Base-by-base conservation (phyloP, 345 rosid species). In the Euphorbia tirucalli region DNA sequence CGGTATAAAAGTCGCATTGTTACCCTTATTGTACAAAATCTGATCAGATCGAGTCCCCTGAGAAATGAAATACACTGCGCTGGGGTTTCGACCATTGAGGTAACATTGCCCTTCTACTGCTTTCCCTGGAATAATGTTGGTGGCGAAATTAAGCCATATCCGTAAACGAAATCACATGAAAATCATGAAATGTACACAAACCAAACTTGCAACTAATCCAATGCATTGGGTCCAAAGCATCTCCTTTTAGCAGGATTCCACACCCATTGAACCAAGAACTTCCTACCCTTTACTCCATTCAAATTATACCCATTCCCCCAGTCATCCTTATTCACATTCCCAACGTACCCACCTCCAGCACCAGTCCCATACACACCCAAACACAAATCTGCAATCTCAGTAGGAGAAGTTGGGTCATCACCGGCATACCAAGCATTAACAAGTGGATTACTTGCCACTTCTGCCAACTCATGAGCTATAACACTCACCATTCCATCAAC, bases 371-470 rank as follows among this genome's bases (percentile, higher is more conserved):
- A 86, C 52, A 84, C 75, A 2, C 91, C 91, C 35, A 83, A n/a
- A 65, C 94, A 89, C 73, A 89, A 65, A 58, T 89, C 90, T 11
- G 87, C 91, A 10, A 87, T 85, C 77, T 89, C 94, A 0, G 76
- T 69, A 0, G 91, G 94, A 4, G 89, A 71, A 2, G 85, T 79
- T 4, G 91, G 91, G 68, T 89, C 76, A 25, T 83, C 85, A 4
- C 90, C 91, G 0, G 89, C 91, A 9, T 87, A 86, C 94, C 91
- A 89, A 0, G 90, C 88, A 37, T 87, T 85, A 59, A 86, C 83
- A 13, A 89, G 79, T 0, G 91, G 91, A 59, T 89, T 85, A 37
- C 84, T 87, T 0, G 86, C 75, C 30, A 80, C 83, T 58, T 89
- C 88, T 0, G 93, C 93, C 3, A 87, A 83, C 72, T 89, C 93